Evolutionary conservation across 2,329 filamentous ascomycete genomes (phyloP).

Genomic region (Xylariaceae sp.): DNA sequence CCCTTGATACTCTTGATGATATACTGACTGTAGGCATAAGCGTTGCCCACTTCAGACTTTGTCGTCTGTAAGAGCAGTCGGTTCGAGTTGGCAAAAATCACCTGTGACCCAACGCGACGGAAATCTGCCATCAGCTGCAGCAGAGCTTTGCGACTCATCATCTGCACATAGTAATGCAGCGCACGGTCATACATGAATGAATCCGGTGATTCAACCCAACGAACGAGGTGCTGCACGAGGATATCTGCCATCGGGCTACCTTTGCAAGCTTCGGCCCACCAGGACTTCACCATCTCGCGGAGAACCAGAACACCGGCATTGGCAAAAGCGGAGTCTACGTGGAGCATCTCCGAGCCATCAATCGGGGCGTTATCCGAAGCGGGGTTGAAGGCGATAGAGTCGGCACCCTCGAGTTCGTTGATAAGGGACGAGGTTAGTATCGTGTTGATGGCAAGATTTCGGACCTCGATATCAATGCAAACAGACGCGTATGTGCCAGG

Average conservation of each 20-base stretch:
- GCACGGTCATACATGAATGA: constrained; percentile 94
- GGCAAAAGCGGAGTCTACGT: constrained; percentile 88
- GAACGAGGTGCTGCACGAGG: constrained; percentile 92
- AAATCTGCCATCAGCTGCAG: constrained; percentile 97
- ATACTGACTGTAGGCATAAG: constrained; percentile 94
- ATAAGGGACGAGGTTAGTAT: constrained; percentile 94
- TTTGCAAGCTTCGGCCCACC: constrained; percentile 92
- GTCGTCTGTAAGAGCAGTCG: constrained; percentile 89
- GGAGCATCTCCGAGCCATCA: constrained; percentile 64
- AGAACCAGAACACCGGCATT: constrained; percentile 84
- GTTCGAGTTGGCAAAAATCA: constrained; percentile 91
- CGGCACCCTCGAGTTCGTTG: constrained; percentile 88
- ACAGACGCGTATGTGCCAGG: constrained; percentile 92
- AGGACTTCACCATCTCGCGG: constrained; percentile 96
- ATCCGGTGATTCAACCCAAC: constrained; percentile 91
- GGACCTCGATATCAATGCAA: constrained; percentile 89
- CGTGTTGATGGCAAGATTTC: constrained; percentile 95
- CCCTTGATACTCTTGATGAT: constrained; percentile 95
- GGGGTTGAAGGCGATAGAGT: constrained; percentile 81
- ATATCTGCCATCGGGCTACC: constrained; percentile 94
- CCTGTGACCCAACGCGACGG: constrained; percentile 85
- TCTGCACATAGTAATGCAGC: constrained; percentile 94
- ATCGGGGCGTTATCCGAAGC: constrained; percentile 56
- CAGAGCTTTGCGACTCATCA: constrained; percentile 96
- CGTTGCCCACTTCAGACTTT: constrained; percentile 93